These are phyloP conservation scores for Monarda citriodora DNA, from an alignment of 305 asterid genomes.

Conservation along the genomic window DNA sequence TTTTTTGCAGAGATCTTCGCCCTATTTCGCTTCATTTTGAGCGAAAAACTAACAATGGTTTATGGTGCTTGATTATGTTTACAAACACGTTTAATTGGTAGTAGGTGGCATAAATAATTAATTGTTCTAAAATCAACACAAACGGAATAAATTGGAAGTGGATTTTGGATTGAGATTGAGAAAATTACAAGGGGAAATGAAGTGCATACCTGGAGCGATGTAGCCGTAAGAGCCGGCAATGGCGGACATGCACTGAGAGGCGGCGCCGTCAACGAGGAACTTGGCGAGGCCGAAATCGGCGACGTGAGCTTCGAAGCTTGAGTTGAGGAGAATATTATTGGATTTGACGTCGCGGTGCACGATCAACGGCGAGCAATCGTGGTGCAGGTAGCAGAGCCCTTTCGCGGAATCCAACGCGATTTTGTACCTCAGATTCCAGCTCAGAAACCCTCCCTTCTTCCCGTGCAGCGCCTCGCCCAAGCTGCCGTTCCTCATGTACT, in stretches of 20 bases:
- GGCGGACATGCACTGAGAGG: conserved; percentile 98
- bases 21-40: no score
- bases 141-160: no score
- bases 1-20: no score
- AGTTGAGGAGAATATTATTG: conserved; percentile 78
- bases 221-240: conserved; percentile 98
- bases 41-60: no score
- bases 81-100: no score
- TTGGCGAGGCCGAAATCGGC: conserved; percentile 98
- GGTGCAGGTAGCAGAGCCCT: conserved; percentile 93
- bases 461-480: conserved; percentile 94
- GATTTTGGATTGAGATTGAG: neutral
- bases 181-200: neutral
- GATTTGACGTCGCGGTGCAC: conserved; percentile 97
- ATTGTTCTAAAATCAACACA: no score
- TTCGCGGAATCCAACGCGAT: conserved; percentile 84
- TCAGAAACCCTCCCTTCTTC: conserved; percentile 70
- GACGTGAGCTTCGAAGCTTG: conserved; percentile 91
- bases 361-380: conserved; percentile 93
- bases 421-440: conserved; percentile 88
- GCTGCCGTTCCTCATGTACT: conserved; percentile 98
- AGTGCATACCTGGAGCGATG: conserved; percentile 92
- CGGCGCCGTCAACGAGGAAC: conserved; percentile 78
- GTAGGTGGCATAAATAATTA: no score
- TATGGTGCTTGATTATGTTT: no score